phyloP scores from a whole-genome alignment of 2,329 filamentous ascomycete genomes.

The Claviceps sp. region DNA sequence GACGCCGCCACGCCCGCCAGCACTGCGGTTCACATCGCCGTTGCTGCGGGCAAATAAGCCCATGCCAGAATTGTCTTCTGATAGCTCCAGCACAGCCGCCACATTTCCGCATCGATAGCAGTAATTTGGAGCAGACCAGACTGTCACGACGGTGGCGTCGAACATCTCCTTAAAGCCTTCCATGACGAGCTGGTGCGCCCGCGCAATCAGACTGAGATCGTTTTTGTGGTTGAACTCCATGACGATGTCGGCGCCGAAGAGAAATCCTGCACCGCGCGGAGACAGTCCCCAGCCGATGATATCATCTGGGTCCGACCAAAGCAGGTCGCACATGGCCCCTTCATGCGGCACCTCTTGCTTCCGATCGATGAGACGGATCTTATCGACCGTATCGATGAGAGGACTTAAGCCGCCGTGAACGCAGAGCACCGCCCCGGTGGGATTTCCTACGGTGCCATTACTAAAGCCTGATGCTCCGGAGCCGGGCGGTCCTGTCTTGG shows the following conservation, averaged over 20 bases:
- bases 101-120: constrained; percentile 95
- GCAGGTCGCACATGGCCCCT: constrained; percentile 94
- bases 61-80: constrained; percentile 69
- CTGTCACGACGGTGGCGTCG: constrained; percentile 85
- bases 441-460: constrained; percentile 48
- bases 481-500: constrained; percentile 56
- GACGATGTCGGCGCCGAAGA: constrained; percentile 92
- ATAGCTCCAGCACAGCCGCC: constrained; percentile 83
- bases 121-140: constrained; percentile 98
- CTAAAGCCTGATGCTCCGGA: constrained; percentile 65
- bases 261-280: constrained; percentile 84
- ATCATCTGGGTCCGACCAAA: constrained; percentile 97
- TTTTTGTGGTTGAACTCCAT: constrained; percentile 93
- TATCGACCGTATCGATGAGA: constrained; percentile 84
- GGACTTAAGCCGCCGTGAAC: constrained; percentile 91
- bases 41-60: constrained; percentile 57
- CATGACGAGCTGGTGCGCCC: constrained; percentile 97
- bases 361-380: constrained; percentile 85
- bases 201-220: constrained; percentile 79
- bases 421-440: constrained; percentile 76
- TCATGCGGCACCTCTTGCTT: constrained; percentile 98
- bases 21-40: constrained; percentile 52
- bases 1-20: constrained; percentile 35
- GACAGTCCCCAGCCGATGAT: constrained; percentile 95
- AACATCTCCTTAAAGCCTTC: constrained; percentile 99